Percentiles rank a stretch among this genome's conserved stretches.
Evolutionary conservation across 2,329 filamentous ascomycete genomes (phyloP).

Genomic region (Lasiodiplodia theobromae): DNA sequence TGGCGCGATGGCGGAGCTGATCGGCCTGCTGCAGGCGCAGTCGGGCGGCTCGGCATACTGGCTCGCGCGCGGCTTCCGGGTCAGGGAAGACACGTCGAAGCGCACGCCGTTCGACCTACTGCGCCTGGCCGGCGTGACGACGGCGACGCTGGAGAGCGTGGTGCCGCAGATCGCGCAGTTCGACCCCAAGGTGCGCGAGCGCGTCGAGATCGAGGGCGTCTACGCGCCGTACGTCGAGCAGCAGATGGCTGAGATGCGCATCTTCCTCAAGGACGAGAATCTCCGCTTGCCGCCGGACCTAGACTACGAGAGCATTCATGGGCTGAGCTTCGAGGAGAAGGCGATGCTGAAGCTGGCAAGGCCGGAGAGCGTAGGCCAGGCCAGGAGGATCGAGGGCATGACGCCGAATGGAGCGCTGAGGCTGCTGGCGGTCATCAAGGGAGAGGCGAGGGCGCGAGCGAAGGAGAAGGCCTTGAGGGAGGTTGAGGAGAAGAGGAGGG

Average conservation of each 20-base stretch:
- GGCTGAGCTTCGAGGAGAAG: conserved; percentile 81
- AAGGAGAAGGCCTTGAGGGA: conserved; percentile 31
- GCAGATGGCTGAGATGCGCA: conserved; percentile 70
- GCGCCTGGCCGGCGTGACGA: conserved; percentile 66
- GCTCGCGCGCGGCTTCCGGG: conserved; percentile 72
- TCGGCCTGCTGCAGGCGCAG: conserved; percentile 64
- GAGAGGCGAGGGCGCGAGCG: conserved; percentile 45
- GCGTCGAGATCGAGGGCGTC: conserved; percentile 80
- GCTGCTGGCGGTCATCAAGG: conserved; percentile 69
- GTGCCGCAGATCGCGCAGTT: conserved; percentile 66
- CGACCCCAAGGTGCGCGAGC: conserved; percentile 65
- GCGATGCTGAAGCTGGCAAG: conserved; percentile 71
- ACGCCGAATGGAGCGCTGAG: conserved; percentile 59
- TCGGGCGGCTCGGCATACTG: conserved; percentile 69
- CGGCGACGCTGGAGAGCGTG: conserved; percentile 63
- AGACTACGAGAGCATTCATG: conserved; percentile 76
- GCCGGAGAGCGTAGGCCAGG: conserved; percentile 89
- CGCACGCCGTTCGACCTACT: conserved; percentile 83
- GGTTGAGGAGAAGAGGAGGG: conserved; percentile 21
- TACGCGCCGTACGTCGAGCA: conserved; percentile 87
- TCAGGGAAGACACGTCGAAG: conserved; percentile 69
- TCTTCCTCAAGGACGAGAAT: conserved; percentile 78
- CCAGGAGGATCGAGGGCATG: conserved; percentile 83
- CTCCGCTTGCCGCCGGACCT: conserved; percentile 75
- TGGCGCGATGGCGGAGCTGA: conserved; percentile 72